phyloP scores from a whole-genome alignment of 345 rosid species.

The Moricandia moricandioides region DNA sequence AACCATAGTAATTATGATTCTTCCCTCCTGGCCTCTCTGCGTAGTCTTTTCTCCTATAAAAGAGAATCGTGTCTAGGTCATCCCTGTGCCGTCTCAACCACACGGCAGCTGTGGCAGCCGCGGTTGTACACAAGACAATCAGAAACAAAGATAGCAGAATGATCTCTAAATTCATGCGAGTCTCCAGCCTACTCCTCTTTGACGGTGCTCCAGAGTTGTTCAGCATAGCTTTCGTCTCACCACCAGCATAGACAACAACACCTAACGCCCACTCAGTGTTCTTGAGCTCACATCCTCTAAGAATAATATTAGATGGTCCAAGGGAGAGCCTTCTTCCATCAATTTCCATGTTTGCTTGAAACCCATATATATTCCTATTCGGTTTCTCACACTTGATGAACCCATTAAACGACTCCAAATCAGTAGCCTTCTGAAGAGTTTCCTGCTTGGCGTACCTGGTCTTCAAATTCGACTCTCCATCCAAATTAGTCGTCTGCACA shows the following conservation, averaged over 20 bases:
- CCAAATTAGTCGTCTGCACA: slow-evolving; percentile 92
- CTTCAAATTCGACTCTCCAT: slow-evolving; percentile 94
- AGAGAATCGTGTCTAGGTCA: slow-evolving; percentile 62
- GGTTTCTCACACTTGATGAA: slow-evolving; percentile 93
- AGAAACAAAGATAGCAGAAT: slow-evolving; percentile 76
- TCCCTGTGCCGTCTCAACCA: slow-evolving; percentile 73
- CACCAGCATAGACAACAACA: slow-evolving; percentile 81
- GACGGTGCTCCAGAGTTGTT: slow-evolving; percentile 95
- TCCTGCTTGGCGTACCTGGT: slow-evolving; percentile 97
- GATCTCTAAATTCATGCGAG: slow-evolving; percentile 83
- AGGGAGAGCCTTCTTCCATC: slow-evolving; percentile 82
- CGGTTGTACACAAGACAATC: slow-evolving; percentile 59
- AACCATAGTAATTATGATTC: slow-evolving; percentile 75
- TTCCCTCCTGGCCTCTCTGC: slow-evolving; percentile 36
- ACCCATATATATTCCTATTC: slow-evolving; percentile 91
- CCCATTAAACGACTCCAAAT: slow-evolving; percentile 53
- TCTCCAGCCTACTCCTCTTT: slow-evolving; percentile 91
- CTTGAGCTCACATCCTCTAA: slow-evolving; percentile 92
- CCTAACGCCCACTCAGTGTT: slow-evolving; percentile 85
- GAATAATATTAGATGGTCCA: slow-evolving; percentile 91
- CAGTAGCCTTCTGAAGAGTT: slow-evolving; percentile 62
- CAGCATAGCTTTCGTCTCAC: slow-evolving; percentile 92
- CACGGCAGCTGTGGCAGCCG: slow-evolving; percentile 64
- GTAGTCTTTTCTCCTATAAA: slow-evolving; percentile 63
- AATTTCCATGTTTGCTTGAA: slow-evolving; percentile 82